Conservation (phyloP, 257 asterid genomes). For the Solanum chilense region DNA sequence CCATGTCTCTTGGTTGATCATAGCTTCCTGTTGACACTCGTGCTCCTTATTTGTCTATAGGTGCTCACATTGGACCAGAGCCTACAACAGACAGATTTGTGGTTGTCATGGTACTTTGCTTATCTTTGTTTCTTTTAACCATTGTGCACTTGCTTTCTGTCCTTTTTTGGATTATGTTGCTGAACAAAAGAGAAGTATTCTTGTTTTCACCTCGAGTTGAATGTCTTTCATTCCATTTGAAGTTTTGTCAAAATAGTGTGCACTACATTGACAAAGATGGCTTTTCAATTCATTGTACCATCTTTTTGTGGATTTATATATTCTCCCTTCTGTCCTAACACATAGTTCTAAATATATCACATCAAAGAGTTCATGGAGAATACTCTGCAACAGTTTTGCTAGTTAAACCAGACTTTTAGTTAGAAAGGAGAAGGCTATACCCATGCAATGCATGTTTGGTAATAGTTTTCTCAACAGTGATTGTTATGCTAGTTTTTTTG, state of each 20-base stretch:
- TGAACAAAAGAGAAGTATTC: not conserved
- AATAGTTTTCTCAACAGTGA: not conserved
- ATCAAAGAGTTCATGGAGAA: not conserved
- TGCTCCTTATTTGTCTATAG: slow-evolving; percentile 20
- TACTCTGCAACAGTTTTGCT: not conserved
- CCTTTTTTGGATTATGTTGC: not conserved
- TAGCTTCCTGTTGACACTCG: not conserved
- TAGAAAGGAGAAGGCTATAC: not conserved
- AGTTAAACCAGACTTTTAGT: not conserved
- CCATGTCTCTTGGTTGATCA: not conserved
- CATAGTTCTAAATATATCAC: not conserved
- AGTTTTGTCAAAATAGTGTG: not conserved
- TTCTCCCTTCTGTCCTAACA: not conserved
- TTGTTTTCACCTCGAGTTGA: not conserved
- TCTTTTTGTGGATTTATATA: not conserved
- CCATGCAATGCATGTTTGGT: not conserved
- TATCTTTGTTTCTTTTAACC: not conserved
- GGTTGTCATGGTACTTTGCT: slow-evolving; percentile 73
- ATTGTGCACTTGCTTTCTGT: not conserved
- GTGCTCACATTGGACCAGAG: slow-evolving; percentile 99
- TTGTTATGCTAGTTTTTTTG: not conserved
- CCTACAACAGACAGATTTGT: slow-evolving; percentile 99
- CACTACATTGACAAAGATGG: not conserved
- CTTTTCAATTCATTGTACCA: not conserved
- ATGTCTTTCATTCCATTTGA: not conserved